Conservation (phyloP, 495 filamentous ascomycete genomes). For the Neurospora pannonica region DNA sequence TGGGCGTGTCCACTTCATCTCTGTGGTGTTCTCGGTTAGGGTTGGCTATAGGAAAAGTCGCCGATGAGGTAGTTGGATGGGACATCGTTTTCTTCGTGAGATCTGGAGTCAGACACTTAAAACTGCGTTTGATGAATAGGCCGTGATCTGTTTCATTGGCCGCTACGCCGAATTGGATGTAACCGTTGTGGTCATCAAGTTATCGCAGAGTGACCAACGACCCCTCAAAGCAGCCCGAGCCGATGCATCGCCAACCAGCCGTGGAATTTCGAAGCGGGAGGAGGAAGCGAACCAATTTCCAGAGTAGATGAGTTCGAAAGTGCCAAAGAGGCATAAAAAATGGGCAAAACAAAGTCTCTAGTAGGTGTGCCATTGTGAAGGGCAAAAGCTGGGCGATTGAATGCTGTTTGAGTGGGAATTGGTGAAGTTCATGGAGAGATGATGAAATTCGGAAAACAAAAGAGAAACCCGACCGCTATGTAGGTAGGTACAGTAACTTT, state of each 20-base stretch:
- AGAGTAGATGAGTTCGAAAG: neutral
- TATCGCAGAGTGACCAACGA: neutral
- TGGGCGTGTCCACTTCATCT: neutral
- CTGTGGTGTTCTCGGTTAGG: no score
- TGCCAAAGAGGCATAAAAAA: neutral
- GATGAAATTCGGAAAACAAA: no score
- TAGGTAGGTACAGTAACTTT: no score
- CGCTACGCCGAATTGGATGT: no score
- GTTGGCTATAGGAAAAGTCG: neutral
- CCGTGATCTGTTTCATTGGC: neutral
- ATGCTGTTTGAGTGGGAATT: neutral
- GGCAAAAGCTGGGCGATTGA: neutral
- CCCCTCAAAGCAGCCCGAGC: neutral
- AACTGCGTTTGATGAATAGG: neutral
- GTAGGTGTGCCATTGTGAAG: neutral
- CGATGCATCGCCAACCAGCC: neutral
- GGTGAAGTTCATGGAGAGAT: neutral
- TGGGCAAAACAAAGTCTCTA: neutral
- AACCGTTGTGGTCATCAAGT: neutral
- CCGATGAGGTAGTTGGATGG: neutral
- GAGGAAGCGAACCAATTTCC: neutral
- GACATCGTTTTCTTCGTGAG: neutral
- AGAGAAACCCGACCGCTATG: neutral
- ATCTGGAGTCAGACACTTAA: rapidly evolving
- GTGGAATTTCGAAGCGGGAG: neutral